A percentile compares a stretch with the other conserved stretches of the same genome.
phyloP scores from a whole-genome alignment of 148 eudicot genomes.

The Drosera capensis region DNA sequence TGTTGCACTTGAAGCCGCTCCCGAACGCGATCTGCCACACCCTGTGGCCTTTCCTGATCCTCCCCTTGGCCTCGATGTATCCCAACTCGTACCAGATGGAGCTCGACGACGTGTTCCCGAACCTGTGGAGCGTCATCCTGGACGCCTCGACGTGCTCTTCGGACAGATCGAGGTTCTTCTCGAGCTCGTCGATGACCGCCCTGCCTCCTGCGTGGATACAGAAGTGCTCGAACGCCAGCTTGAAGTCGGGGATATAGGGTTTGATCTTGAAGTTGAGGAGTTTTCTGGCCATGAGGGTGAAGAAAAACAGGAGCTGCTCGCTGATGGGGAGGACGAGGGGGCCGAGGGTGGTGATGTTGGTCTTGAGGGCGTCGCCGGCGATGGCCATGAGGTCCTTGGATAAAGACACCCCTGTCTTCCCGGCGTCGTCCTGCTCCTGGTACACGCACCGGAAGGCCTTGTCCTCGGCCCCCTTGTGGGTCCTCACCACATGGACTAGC shows the following conservation, averaged over 20 bases:
- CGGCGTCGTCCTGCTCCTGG: constrained; percentile 4
- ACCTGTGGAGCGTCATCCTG: constrained; percentile 6
- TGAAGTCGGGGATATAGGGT: constrained; percentile 7
- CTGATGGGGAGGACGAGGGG: constrained; percentile 6
- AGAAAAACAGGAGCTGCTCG: constrained; percentile 6
- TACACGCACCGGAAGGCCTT: constrained; percentile 8
- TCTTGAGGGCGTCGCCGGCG: constrained; percentile 9
- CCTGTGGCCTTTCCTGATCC: constrained; percentile 4
- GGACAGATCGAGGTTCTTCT: constrained; percentile 7
- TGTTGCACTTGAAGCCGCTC: constrained; percentile 8
- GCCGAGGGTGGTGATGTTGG: constrained; percentile 7
- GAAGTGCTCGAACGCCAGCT: constrained; percentile 9
- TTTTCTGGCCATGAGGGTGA: constrained; percentile 2
- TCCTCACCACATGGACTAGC: constrained; percentile 7
- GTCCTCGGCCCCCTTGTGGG: constrained; percentile 5
- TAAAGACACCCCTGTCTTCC: constrained; percentile 6
- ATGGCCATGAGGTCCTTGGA: constrained; percentile 9
- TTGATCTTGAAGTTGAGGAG: constrained; percentile 2
- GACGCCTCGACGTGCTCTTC: constrained; percentile 6
- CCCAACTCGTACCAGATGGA: constrained; percentile 7
- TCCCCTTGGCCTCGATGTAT: constrained; percentile 5
- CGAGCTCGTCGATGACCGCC: constrained; percentile 8
- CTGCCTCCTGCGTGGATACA: constrained; percentile 8
- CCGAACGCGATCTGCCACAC: constrained; percentile 9
- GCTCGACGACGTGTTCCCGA: constrained; percentile 9